Evolutionary conservation across 257 asterid genomes (phyloP), one percentile per base, ranked within the genome.

Genomic region (Nicotiana otophora): DNA sequence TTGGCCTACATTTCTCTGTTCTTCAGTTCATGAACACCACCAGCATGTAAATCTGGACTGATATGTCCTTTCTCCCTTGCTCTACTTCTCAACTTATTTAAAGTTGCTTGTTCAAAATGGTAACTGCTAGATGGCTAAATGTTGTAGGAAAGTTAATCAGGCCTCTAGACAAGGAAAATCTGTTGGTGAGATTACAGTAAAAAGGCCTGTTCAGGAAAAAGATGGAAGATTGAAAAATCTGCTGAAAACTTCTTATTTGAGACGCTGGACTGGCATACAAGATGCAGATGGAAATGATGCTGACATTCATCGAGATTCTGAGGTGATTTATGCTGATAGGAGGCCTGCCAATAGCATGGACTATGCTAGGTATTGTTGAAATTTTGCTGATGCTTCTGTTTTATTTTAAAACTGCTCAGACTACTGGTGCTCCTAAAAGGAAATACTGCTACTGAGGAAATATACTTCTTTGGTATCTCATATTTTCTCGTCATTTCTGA

Each of bases 211-310:
- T 78, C 95, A 79, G 83, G 99, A 92, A 84, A 92, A 90, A 70
- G 98, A 96, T 66, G 95, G 99, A 84, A 93, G 87, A 81, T 31
- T 96, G 11, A 94, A 86, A 89, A 90, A 85, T 81, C 80, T 95
- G 84, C 89, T 93, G 61, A 95, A 89, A 90, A 93, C 82, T 81
- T 84, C 84, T 83, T 92, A 92, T 83, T 84, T 93, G 82, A 87
- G 88, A 42, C 92, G 92, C 80, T 95, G 97, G 99, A 90, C 86
- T 64, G 98, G 94, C 30, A 46, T 57, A 30, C 82, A 31, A 63
- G 86, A 84, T 87, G 90, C 93, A 4, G 92, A 88, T 80, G 91
- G 84, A 83, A 87, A 83, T 76, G 90, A 84, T 83, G 74, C 88
- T 34, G 92, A 86, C 77, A 57, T 87, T 62, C 86, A 82, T 80